Conservation (phyloP, 768 basidiomycete genomes). For the Tylopilus cervinicoccineus region DNA sequence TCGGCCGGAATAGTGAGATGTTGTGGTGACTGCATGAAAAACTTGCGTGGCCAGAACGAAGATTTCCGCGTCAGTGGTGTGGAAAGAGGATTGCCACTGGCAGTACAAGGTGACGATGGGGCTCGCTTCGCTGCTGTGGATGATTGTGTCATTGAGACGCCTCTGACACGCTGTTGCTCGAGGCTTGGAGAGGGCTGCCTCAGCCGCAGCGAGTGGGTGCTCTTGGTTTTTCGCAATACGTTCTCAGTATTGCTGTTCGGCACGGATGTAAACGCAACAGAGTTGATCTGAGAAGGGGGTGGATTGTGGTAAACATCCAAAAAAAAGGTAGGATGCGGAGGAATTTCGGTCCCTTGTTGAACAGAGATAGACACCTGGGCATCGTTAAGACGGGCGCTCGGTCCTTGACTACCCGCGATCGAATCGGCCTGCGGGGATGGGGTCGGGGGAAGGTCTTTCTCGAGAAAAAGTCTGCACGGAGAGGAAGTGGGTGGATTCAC, state of each 20-base stretch:
- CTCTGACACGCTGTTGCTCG: conserved; percentile 41
- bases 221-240: conserved; percentile 48
- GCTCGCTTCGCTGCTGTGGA: conserved; percentile 40
- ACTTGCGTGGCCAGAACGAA: conserved; percentile 66
- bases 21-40: conserved; percentile 33
- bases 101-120: conserved; percentile 32
- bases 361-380: conserved; percentile 14
- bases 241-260: conserved; percentile 13
- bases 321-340: conserved; percentile 54
- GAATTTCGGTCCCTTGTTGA: conserved; percentile 24
- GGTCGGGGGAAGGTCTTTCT: conserved; percentile 53
- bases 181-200: conserved; percentile 7
- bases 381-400: conserved; percentile 5
- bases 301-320: conserved; percentile 55
- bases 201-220: conserved; percentile 35
- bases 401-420: neutral
- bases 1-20: conserved; percentile 28
- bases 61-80: conserved; percentile 50
- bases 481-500: conserved; percentile 16
- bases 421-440: conserved; percentile 17
- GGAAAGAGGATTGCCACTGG: conserved; percentile 23
- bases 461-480: conserved; percentile 13
- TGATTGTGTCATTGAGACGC: conserved; percentile 54
- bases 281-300: conserved; percentile 47
- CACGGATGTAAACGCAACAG: conserved; percentile 39